Evolutionary conservation across 306 rosid genomes (phyloP).

Genomic region (Erythrophleum fordii): DNA sequence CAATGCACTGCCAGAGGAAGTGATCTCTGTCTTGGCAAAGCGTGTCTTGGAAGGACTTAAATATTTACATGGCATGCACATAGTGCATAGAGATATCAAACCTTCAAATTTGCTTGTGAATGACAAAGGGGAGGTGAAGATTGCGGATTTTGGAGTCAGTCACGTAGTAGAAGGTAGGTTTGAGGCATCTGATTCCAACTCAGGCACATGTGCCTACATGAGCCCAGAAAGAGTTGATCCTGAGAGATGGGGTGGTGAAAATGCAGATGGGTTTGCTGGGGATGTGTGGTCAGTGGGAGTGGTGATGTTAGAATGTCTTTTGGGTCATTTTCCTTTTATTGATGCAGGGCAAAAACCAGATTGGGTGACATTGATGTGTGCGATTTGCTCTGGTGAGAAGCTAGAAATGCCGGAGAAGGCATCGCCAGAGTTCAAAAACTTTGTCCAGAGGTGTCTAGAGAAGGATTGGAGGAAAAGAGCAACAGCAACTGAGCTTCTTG

Average conservation of each 20-base stretch:
- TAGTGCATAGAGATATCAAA: conserved; percentile 78
- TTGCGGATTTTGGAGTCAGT: conserved; percentile 81
- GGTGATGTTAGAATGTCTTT: conserved; percentile 56
- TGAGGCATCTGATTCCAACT: conserved; percentile 19
- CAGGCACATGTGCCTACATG: conserved; percentile 73
- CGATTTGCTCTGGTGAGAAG: conserved; percentile 61
- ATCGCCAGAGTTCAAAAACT: conserved; percentile 49
- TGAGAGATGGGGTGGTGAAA: conserved; percentile 55
- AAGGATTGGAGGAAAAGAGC: conserved; percentile 81
- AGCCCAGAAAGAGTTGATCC: conserved; percentile 79
- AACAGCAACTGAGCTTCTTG: conserved; percentile 60
- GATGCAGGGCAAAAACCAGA: conserved; percentile 56
- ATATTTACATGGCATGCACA: conserved; percentile 53
- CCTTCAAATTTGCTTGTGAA: conserved; percentile 71
- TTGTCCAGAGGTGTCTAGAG: conserved; percentile 64
- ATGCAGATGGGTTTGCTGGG: conserved; percentile 58
- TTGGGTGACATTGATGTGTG: conserved; percentile 68
- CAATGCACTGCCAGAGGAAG: conserved; percentile 48
- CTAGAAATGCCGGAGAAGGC: conserved; percentile 60
- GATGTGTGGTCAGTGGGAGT: conserved; percentile 76
- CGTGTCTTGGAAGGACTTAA: conserved; percentile 55
- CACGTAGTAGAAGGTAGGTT: conserved; percentile 38
- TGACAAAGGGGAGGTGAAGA: conserved; percentile 59
- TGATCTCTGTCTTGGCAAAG: conserved; percentile 46
- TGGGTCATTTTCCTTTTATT: conserved; percentile 62